Evolutionary conservation across 495 filamentous ascomycete species (phyloP), one percentile per base, ranked within the genome.

Genomic region (Corynascus novoguineensis): DNA sequence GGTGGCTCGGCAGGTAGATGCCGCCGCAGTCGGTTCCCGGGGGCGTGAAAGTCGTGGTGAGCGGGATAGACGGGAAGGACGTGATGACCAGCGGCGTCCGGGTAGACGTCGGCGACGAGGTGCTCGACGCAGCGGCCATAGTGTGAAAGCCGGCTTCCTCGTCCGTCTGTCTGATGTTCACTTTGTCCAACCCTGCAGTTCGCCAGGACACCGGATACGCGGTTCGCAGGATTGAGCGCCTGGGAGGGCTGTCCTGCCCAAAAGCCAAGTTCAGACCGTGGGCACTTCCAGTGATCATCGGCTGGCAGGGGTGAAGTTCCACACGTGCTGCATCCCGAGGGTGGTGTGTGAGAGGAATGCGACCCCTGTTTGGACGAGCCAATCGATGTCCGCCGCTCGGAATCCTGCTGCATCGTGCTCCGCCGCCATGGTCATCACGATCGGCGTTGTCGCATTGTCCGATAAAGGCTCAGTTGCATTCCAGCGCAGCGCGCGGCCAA

Each of bases 31-130:
- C 44, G 19, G 0, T 10, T 24, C 14, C 12, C 3, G 44, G 31
- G 5, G 31, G n/a, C 1, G 46, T 45, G 48, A 58, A 58, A 27
- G 38, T 58, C 4, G 55, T 46, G 12, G 55, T 58, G 0, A 58
- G 40, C 1, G 55, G 55, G 14, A 44, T 10, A 12, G 17, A 24
- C 8, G 46, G 47, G 37, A 58, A 58, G 2, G 55, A 58, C 27
- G 55, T 58, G 55, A 58, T 51, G 41, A 37, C 29, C 8, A 35
- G 24, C 5, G 29, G 11, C 8, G 38, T 45, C 8, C 17, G 3
- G 3, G 22, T 17, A 28, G 37, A 9, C 8, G 38, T 42, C 17
- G 41, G 0, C 21, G 51, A 9, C 1, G 50, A 3, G 3, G 41
- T 35, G 6, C 29, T 28, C 9, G 31, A 27, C 15, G 17, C 12